These are phyloP conservation scores for Neofusicoccum laricinum DNA, from an alignment of 2,329 filamentous ascomycete genomes.

Conservation along the genomic window DNA sequence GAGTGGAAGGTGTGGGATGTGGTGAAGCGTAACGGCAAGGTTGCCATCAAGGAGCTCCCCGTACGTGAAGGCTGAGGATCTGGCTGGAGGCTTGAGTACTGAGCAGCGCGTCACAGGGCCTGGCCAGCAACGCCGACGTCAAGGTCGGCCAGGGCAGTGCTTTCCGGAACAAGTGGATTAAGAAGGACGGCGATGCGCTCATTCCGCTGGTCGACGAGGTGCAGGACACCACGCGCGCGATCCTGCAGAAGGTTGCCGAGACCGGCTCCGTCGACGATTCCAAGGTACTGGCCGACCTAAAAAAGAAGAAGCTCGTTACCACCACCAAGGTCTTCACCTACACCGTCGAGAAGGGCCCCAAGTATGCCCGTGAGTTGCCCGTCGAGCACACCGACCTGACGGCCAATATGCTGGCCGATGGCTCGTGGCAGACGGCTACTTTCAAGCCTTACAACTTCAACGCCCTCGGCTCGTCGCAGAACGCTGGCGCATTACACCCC, in stretches of 20 bases:
- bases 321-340: slow-evolving; percentile 83
- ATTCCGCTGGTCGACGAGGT: slow-evolving; percentile 66
- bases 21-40: slow-evolving; percentile 43
- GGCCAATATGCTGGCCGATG: slow-evolving; percentile 82
- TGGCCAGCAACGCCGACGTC: slow-evolving; percentile 56
- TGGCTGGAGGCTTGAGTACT: not conserved
- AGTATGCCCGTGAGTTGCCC: slow-evolving; percentile 83
- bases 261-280: slow-evolving; percentile 67
- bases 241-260: slow-evolving; percentile 70
- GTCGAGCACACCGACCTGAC: slow-evolving; percentile 96
- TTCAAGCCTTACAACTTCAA: slow-evolving; percentile 87
- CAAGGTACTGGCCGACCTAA: slow-evolving; percentile 76
- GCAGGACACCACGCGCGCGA: slow-evolving; percentile 72
- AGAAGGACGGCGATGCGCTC: slow-evolving; percentile 58
- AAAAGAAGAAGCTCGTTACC: slow-evolving; percentile 86
- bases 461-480: slow-evolving; percentile 62
- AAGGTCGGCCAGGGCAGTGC: slow-evolving; percentile 93
- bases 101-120: slow-evolving; percentile 52
- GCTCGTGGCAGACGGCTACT: slow-evolving; percentile 85
- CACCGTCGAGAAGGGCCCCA: slow-evolving; percentile 77
- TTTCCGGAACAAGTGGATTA: slow-evolving; percentile 72
- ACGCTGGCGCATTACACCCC: slow-evolving; percentile 48
- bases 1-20: slow-evolving; percentile 52
- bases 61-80: slow-evolving; percentile 27
- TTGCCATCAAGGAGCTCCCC: slow-evolving; percentile 47